These are phyloP conservation scores for Poa annua DNA, from an alignment of 176 grass and related monocot genomes.

Conservation along the genomic window DNA sequence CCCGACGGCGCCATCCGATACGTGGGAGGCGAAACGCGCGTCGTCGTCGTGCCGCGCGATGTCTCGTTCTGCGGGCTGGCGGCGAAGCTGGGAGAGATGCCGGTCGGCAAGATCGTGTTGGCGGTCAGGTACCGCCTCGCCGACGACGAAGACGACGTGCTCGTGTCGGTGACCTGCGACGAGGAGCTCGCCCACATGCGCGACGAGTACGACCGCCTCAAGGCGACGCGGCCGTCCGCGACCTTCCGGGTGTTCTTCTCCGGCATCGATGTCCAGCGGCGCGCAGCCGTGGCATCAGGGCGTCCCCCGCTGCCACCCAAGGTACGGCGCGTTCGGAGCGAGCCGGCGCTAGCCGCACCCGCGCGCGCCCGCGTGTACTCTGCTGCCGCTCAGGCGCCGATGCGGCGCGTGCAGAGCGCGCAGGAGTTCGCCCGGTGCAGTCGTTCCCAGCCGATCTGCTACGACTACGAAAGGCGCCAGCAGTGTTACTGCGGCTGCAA, in stretches of 20 bases:
- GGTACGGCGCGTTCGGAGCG: constrained; percentile 44
- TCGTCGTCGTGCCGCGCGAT: constrained; percentile 36
- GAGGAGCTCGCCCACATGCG: constrained; percentile 53
- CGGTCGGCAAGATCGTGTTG: neutral
- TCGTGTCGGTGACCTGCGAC: constrained; percentile 60
- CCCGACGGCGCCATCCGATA: constrained; percentile 23
- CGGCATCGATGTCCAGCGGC: neutral
- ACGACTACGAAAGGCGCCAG: neutral
- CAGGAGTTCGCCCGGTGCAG: neutral
- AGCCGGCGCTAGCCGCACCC: neutral
- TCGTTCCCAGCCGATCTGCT: neutral
- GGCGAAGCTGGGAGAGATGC: constrained; percentile 21
- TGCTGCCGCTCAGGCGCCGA: neutral
- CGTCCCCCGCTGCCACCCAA: neutral
- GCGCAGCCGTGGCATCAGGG: neutral
- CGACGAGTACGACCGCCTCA: constrained; percentile 56
- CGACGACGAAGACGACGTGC: constrained; percentile 37
- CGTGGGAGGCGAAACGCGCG: constrained; percentile 49
- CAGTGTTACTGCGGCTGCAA: neutral
- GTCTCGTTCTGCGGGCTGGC: constrained; percentile 29
- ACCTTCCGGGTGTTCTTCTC: constrained; percentile 43
- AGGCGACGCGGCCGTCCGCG: constrained; percentile 5
- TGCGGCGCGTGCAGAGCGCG: constrained; percentile 37
- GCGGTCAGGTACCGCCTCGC: constrained; percentile 43
- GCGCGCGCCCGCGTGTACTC: neutral